Evolutionary conservation across 2,329 filamentous ascomycete genomes (phyloP), one percentile per base, ranked within the genome.

Genomic region (Tricladium varicosporioides): DNA sequence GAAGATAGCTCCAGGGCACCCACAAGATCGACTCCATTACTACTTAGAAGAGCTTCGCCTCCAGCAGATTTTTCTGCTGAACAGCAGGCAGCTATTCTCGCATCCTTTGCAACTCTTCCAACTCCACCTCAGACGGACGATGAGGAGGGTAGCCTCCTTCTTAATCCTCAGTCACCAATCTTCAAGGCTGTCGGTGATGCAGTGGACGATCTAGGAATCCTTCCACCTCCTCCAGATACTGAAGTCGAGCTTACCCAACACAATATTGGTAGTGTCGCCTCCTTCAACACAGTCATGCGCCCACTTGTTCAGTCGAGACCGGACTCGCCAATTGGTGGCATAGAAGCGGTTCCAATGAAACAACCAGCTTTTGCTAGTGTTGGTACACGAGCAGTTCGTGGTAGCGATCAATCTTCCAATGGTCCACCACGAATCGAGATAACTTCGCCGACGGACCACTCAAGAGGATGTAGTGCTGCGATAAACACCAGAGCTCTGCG

Each of bases 251-350:
- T 27, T 7, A 27, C 22, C 22, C 22, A 27, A 3, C 22, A 27
- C 22, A 27, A 27, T 7, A 27, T 27, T 7, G 22, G 22, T 7
- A 27, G 22, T 7, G 22, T 27, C 22, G 50, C 51, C 9, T 62
- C 59, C n/a, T 64, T 63, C 54, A 53, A 65, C 19, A 60, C 55
- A 31, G 49, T 40, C 18, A 56, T 64, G 27, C 51, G 48, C 46
- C 59, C 62, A 47, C 48, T 63, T 7, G 36, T 65, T 27, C 63
- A 65, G 52, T 47, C 59, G 11, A 51, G 32, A 16, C 62, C 62
- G 14, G 63, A 64, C 43, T 49, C 48, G 48, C 64, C 63, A 19
- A 67, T 67, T 47, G 63, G 64, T 22, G 60, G 63, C 14, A 31
- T 52, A 16, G 32, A 27, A 53, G 62, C 57, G 18, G 55, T 49